Conservation (phyloP, 805 yeast species). For the Saccharomycopsis babjevae region DNA sequence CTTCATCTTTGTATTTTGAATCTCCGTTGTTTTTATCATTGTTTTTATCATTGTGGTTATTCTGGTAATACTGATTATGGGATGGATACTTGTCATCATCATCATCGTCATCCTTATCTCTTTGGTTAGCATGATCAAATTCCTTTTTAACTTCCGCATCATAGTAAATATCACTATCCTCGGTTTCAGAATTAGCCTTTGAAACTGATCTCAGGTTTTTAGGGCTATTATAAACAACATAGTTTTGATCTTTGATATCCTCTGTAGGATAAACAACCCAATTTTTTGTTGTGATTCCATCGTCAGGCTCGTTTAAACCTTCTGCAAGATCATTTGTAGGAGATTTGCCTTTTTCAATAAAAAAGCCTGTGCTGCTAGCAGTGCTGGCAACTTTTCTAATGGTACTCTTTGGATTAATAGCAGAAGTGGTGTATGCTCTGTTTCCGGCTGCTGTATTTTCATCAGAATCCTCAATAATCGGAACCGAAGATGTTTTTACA, state of each 20-base stretch:
- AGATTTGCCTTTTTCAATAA: background rate
- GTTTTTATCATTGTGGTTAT: slow-evolving; percentile 26
- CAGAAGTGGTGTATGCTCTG: background rate
- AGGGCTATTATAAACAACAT: background rate
- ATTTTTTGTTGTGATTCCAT: background rate
- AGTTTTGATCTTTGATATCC: background rate
- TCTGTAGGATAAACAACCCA: background rate
- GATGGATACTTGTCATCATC: slow-evolving; percentile 5
- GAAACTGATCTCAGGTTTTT: background rate
- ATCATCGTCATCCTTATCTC: slow-evolving; percentile 21
- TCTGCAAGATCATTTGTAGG: background rate
- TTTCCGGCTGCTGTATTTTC: background rate
- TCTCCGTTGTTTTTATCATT: slow-evolving; percentile 31
- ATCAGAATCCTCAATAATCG: background rate
- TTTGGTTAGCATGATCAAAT: slow-evolving; percentile 19
- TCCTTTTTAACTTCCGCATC: background rate
- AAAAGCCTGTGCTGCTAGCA: background rate
- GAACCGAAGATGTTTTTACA: background rate
- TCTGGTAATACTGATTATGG: background rate
- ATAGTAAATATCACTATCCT: background rate
- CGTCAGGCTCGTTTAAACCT: background rate
- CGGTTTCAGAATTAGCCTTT: background rate
- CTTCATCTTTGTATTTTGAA: slow-evolving; percentile 26
- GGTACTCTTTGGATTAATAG: background rate
- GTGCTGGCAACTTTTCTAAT: background rate